phyloP scores from a whole-genome alignment of 2,329 filamentous ascomycete species.

The Trichoderma harzianum region DNA sequence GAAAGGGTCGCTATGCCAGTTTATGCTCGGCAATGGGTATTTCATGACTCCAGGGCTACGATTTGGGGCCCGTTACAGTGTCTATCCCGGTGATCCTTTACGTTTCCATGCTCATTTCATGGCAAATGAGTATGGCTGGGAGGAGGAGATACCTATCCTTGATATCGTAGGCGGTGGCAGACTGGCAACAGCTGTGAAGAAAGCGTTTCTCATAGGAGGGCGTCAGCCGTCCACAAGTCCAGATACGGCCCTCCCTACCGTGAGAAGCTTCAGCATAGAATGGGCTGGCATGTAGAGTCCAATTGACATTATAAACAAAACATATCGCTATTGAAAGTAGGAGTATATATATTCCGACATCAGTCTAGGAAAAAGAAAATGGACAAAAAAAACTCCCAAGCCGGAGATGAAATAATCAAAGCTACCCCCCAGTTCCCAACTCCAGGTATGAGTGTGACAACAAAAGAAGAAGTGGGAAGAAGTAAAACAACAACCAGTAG shows the following conservation, averaged over 20 bases:
- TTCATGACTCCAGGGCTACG: conserved; percentile 89
- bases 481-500: not conserved
- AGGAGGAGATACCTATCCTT: conserved; percentile 78
- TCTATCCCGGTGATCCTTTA: conserved; percentile 91
- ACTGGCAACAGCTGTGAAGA: conserved; percentile 92
- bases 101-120: conserved; percentile 96
- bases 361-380: conserved; percentile 6
- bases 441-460: not conserved
- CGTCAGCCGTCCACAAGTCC: conserved; percentile 39
- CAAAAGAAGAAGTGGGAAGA: not conserved
- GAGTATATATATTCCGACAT: not conserved
- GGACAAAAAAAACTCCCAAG: not conserved
- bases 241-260: conserved; percentile 27
- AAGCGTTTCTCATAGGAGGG: conserved; percentile 84
- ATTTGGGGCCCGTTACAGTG: conserved; percentile 91
- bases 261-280: conserved; percentile 81
- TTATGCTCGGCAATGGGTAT: conserved; percentile 75
- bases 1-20: conserved; percentile 64
- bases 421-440: not conserved
- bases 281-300: conserved; percentile 85
- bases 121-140: conserved; percentile 79
- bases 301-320: not conserved
- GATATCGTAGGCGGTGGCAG: conserved; percentile 83
- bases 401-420: not conserved
- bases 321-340: conserved; percentile 5